Evolutionary conservation across 768 basidiomycete species (phyloP), one percentile per base, ranked within the genome.

Genomic region (Xanthoconium purpureum): DNA sequence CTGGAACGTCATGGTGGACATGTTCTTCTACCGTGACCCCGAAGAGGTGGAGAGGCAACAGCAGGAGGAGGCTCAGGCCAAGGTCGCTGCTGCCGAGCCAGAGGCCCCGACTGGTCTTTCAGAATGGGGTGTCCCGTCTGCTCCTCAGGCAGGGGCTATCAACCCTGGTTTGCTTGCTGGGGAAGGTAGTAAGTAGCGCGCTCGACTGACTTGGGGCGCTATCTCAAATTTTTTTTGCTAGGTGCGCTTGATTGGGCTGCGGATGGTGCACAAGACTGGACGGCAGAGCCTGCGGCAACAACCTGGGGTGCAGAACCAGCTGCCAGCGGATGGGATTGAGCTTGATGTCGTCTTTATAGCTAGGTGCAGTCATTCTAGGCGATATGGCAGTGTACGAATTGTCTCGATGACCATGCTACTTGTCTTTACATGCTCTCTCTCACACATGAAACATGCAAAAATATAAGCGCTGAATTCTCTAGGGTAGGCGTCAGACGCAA

Each of bases 21-120:
- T 96, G 88, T 95, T 95, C 89, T 94, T 98, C 88, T 98, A 98
- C 85, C 91, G 96, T 69, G 96, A 98, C 78, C 94, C 96, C 59
- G 95, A 99, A 74, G 97, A 99, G 77, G 91, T 98, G 65, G 95
- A 98, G 85, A 92, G 90, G 77, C 96, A 98, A 78, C 91, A 94
- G 71, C 87, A 91, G 70, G 95, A 94, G 72, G 93, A 92, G 73
- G 91, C 91, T 29, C 85, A 88, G 61, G 91, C 91, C 65, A 94
- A 94, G 77, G 75, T 78, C 50, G 74, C 75, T 49, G 79, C 83
- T 61, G 80, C 83, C 59, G 84, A 82, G 49, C 84, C 80, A 60
- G 83, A 75, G 55, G 74, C 69, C 43, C 88, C 82, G 64, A 74
- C 77, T 37, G 74, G 78, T 39, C 66, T 74, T 24, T 62, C 79